Percentiles rank a stretch among this genome's conserved stretches.
Evolutionary conservation across 352 stramenopile genomes (phyloP).

Genomic region (Saprolegnia diclina): DNA sequence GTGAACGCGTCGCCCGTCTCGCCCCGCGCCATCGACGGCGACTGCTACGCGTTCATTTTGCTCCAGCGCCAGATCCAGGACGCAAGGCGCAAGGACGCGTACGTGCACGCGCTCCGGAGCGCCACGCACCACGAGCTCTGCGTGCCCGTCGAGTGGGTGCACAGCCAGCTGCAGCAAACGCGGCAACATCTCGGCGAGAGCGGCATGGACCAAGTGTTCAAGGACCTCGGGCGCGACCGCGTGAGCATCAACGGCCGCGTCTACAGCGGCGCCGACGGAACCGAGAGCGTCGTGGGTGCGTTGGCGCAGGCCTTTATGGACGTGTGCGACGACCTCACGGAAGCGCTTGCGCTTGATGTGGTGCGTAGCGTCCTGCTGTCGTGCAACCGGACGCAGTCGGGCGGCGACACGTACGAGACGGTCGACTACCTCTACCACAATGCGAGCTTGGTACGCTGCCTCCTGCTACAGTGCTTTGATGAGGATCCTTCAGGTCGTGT

Average conservation of each 20-base stretch:
- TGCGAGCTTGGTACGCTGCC: not conserved
- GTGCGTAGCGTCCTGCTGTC: constrained; percentile 19
- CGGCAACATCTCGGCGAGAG: not conserved
- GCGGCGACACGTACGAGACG: constrained; percentile 26
- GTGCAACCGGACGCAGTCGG: constrained; percentile 24
- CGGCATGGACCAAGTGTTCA: constrained; percentile 27
- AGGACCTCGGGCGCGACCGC: constrained; percentile 24
- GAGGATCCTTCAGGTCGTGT: constrained; percentile 8
- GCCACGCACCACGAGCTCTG: not conserved
- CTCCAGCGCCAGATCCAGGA: constrained; percentile 7
- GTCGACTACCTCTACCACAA: constrained; percentile 27
- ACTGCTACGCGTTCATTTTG: constrained; percentile 20
- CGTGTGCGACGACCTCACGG: constrained; percentile 5
- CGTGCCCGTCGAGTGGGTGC: constrained; percentile 24
- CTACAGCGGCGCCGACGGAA: constrained; percentile 19
- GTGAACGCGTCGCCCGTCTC: not conserved
- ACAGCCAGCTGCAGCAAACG: not conserved
- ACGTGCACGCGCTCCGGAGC: constrained; percentile 5
- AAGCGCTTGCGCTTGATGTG: constrained; percentile 12
- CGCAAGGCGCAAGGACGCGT: constrained; percentile 1
- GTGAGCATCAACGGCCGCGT: constrained; percentile 20
- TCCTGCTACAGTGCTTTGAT: not conserved
- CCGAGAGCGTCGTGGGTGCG: constrained; percentile 14
- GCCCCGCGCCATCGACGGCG: not conserved
- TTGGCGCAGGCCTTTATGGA: constrained; percentile 19